Conservation (phyloP, 768 basidiomycete genomes). For the Gloeostereum incarnatum region DNA sequence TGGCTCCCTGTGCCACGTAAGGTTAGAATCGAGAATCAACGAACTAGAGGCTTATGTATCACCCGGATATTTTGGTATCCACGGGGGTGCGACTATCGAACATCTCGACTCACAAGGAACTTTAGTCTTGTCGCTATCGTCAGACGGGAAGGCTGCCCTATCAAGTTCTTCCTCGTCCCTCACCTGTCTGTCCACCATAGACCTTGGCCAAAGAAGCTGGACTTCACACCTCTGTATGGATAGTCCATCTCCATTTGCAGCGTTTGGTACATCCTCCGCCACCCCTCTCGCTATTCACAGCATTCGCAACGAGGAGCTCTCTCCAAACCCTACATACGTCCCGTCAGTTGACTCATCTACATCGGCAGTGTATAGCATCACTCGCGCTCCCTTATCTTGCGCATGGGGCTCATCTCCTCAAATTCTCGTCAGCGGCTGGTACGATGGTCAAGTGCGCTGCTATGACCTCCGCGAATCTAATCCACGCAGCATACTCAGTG, state of each 20-base stretch:
- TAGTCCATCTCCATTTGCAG: slow-evolving; percentile 49
- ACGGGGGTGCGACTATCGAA: slow-evolving; percentile 42
- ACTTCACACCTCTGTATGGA: slow-evolving; percentile 43
- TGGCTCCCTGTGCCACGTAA: slow-evolving; percentile 43
- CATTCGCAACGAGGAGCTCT: slow-evolving; percentile 37
- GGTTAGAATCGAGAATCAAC: slow-evolving; percentile 11
- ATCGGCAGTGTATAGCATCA: slow-evolving; percentile 69
- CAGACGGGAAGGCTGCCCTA: slow-evolving; percentile 36
- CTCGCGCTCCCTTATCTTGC: slow-evolving; percentile 47
- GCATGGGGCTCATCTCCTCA: slow-evolving; percentile 66
- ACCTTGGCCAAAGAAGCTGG: slow-evolving; percentile 54
- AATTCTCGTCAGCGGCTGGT: slow-evolving; percentile 75
- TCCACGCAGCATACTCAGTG: slow-evolving; percentile 47
- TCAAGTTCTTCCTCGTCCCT: slow-evolving; percentile 10
- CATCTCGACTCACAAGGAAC: slow-evolving; percentile 38
- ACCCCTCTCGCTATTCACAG: slow-evolving; percentile 51
- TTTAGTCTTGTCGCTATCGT: slow-evolving; percentile 47
- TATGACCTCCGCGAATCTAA: slow-evolving; percentile 60
- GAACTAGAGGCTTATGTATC: slow-evolving; percentile 14
- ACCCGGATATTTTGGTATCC: slow-evolving; percentile 12
- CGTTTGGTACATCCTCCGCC: slow-evolving; percentile 55
- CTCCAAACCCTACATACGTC: slow-evolving; percentile 34
- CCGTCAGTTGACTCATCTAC: slow-evolving; percentile 21
- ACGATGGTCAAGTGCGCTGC: slow-evolving; percentile 62
- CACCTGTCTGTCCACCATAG: slow-evolving; percentile 23